A percentile compares a stretch with the other conserved stretches of the same genome.
phyloP scores from a whole-genome alignment of 371 early-diverging fungal species.

The Mucor sp. region DNA sequence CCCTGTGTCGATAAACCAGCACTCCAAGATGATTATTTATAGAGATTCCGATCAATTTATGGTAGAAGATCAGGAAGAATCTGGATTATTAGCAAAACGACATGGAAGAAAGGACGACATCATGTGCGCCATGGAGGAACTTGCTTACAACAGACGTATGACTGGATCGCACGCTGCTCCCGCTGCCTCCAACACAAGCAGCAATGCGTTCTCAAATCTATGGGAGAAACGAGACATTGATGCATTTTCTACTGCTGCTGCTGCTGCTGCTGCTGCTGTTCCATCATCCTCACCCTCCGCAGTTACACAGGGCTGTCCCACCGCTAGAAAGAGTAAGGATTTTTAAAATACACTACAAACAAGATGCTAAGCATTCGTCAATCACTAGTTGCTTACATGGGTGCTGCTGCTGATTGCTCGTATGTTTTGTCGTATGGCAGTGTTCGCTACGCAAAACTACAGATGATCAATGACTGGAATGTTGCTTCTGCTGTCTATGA shows the following conservation, averaged over 20 bases:
- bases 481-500: conserved; percentile 86
- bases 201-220: conserved; percentile 4
- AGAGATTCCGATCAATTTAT: conserved; percentile 63
- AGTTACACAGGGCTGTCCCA: conserved; percentile 21
- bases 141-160: conserved; percentile 25
- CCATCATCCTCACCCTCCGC: background rate
- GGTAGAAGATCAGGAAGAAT: background rate
- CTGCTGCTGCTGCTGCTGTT: background rate
- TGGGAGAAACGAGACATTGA: conserved; percentile 20
- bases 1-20: conserved; percentile 33
- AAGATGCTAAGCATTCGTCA: background rate
- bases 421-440: conserved; percentile 65
- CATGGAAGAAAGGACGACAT: background rate
- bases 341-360: background rate
- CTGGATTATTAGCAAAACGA: conserved; percentile 1
- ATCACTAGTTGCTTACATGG: conserved; percentile 38
- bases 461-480: conserved; percentile 79
- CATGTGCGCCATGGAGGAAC: conserved; percentile 30
- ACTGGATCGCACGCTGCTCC: conserved; percentile 17
- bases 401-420: conserved; percentile 78
- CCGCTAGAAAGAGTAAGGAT: conserved; percentile 20
- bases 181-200: background rate
- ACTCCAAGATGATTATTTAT: conserved; percentile 61
- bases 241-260: background rate
- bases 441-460: conserved; percentile 62